Percentiles rank a stretch among this genome's conserved stretches.
phyloP scores from a whole-genome alignment of 176 grass and related monocot species.

The Oryza glumipatula region DNA sequence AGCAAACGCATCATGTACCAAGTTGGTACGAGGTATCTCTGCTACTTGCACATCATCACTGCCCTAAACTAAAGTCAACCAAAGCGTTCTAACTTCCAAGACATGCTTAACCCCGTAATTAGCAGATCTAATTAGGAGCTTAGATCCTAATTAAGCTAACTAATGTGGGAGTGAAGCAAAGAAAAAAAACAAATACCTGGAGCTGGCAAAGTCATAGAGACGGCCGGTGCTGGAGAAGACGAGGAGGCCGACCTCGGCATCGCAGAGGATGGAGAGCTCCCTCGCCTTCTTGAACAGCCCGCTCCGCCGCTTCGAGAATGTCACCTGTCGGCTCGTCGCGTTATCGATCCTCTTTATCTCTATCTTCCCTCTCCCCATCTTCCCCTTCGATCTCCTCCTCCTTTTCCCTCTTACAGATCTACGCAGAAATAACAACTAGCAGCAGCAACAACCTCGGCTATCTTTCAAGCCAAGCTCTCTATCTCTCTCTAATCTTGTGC shows the following conservation, averaged over 20 bases:
- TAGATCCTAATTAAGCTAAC: not conserved
- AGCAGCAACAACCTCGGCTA: not conserved
- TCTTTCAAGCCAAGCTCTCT: not conserved
- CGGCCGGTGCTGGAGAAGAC: conserved; percentile 75
- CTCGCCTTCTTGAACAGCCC: conserved; percentile 77
- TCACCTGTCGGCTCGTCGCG: conserved; percentile 69
- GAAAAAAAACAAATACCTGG: conserved; percentile 29
- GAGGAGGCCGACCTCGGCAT: conserved; percentile 70
- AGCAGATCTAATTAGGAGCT: conserved; percentile 24
- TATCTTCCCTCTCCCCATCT: conserved; percentile 81
- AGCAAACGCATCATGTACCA: not conserved
- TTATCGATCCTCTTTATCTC: conserved; percentile 78
- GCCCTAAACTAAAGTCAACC: not conserved
- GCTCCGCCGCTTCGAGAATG: conserved; percentile 67
- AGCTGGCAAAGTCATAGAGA: conserved; percentile 68
- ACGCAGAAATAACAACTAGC: not conserved
- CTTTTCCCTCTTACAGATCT: conserved; percentile 14
- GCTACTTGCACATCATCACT: not conserved
- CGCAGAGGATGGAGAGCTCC: conserved; percentile 79
- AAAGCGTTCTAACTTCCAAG: no score
- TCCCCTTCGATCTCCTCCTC: conserved; percentile 42
- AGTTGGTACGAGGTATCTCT: conserved; percentile 34
- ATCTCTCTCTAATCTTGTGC: not conserved
- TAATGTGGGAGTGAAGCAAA: not conserved
- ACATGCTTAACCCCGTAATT: not conserved